phyloP scores from a whole-genome alignment of 192 early-diverging fungal species.

The Paraglomus brasilianum region DNA sequence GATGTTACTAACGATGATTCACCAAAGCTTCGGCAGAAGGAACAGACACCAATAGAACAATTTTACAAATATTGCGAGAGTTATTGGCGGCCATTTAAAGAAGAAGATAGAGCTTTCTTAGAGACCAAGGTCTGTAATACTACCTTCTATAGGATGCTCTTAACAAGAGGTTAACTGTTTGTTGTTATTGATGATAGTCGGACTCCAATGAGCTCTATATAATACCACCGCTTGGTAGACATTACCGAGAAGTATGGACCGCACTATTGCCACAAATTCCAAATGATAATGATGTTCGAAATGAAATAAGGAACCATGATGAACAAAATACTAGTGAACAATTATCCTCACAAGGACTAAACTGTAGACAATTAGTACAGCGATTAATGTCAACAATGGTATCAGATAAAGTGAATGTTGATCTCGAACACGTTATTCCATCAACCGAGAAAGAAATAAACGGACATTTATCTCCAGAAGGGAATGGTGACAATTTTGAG shows the following conservation, averaged over 20 bases:
- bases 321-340: too few relatives aligned
- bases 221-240: conserved; percentile 78
- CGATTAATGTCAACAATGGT: too few relatives aligned
- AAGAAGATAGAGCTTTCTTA: conserved; percentile 76
- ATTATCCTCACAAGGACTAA: too few relatives aligned
- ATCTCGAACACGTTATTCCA: too few relatives aligned
- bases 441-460: too few relatives aligned
- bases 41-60: conserved; percentile 79
- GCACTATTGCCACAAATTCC: conserved; percentile 51
- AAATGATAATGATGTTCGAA: background rate
- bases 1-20: conserved; percentile 14
- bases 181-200: conserved; percentile 29
- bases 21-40: background rate
- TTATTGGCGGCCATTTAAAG: conserved; percentile 75
- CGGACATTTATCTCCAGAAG: too few relatives aligned
- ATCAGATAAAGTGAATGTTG: too few relatives aligned
- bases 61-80: conserved; percentile 85
- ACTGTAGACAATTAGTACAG: too few relatives aligned
- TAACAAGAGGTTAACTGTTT: conserved; percentile 10
- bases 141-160: background rate
- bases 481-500: too few relatives aligned
- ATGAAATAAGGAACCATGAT: too few relatives aligned
- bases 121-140: conserved; percentile 47
- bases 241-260: conserved; percentile 69
- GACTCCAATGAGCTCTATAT: conserved; percentile 72